Conservation (phyloP, 352 stramenopile species). For the Plasmopara halstedii region DNA sequence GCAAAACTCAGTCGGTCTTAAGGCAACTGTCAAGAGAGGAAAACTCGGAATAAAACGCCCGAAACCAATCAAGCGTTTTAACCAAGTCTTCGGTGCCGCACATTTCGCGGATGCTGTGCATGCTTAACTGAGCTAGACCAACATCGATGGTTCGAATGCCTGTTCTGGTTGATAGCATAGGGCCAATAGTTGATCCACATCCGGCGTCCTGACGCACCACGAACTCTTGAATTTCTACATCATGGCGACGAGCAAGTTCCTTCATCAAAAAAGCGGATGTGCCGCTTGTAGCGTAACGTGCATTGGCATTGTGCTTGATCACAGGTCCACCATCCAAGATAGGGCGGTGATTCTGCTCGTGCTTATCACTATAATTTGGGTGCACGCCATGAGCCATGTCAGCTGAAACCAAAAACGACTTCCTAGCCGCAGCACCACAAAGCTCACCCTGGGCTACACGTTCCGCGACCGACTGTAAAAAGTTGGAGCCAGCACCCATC, state of each 20-base stretch:
- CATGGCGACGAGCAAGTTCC: conserved; percentile 82
- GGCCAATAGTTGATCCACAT: conserved; percentile 97
- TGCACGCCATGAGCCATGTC: conserved; percentile 98
- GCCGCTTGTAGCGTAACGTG: conserved; percentile 94
- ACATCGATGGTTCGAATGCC: conserved; percentile 97
- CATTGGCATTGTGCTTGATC: conserved; percentile 99
- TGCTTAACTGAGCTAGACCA: conserved; percentile 94
- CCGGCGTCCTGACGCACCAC: conserved; percentile 94
- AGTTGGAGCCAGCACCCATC: conserved; percentile 81
- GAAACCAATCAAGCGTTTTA: conserved; percentile 85
- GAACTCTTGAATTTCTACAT: conserved; percentile 92
- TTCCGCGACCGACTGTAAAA: conserved; percentile 56
- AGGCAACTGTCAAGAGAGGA: conserved; percentile 80
- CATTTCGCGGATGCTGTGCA: conserved; percentile 97
- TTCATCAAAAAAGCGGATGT: conserved; percentile 90
- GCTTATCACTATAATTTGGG: conserved; percentile 95
- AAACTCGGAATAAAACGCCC: conserved; percentile 90
- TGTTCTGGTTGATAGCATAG: conserved; percentile 91
- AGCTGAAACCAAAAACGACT: conserved; percentile 85
- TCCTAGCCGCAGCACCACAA: conserved; percentile 41
- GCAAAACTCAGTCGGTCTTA: conserved; percentile 51
- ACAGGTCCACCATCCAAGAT: conserved; percentile 91
- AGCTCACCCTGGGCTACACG: conserved; percentile 56
- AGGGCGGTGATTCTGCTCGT: conserved; percentile 91
- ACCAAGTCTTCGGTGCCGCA: conserved; percentile 89